phyloP scores from a whole-genome alignment of 176 grass and related monocot species.

The Bothriochloa decipiens region DNA sequence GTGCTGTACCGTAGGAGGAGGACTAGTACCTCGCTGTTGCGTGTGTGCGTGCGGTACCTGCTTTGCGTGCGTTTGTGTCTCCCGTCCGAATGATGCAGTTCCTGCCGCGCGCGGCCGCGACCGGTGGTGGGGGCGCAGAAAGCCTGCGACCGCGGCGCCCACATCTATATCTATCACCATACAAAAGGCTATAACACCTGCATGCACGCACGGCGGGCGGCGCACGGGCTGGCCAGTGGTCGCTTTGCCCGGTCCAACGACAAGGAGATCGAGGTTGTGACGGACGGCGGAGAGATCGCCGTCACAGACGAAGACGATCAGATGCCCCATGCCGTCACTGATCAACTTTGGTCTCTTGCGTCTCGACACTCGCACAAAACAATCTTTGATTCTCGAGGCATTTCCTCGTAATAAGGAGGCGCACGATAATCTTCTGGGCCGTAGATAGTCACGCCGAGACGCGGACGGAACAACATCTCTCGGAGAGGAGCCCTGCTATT shows the following conservation, averaged over 20 bases:
- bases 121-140: slow-evolving; percentile 38
- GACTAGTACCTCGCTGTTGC: not conserved
- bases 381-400: too few species aligned
- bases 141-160: slow-evolving; percentile 37
- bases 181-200: not conserved
- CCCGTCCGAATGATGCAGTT: slow-evolving; percentile 16
- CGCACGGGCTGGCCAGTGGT: not conserved
- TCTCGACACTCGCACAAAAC: too few species aligned
- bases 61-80: not conserved
- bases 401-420: too few species aligned
- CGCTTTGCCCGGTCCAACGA: not conserved
- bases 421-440: not conserved
- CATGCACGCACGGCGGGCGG: not conserved
- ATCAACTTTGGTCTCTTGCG: too few species aligned
- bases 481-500: too few species aligned
- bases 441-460: not conserved
- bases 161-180: too few species aligned
- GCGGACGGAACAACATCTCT: too few species aligned
- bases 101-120: not conserved
- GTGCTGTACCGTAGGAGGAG: not conserved
- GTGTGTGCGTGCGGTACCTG: not conserved
- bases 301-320: not conserved
- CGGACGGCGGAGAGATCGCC: not conserved
- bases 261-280: not conserved
- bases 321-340: not conserved